phyloP scores from a whole-genome alignment of 331 rosid genomes.

The Pyracantha coccinea region DNA sequence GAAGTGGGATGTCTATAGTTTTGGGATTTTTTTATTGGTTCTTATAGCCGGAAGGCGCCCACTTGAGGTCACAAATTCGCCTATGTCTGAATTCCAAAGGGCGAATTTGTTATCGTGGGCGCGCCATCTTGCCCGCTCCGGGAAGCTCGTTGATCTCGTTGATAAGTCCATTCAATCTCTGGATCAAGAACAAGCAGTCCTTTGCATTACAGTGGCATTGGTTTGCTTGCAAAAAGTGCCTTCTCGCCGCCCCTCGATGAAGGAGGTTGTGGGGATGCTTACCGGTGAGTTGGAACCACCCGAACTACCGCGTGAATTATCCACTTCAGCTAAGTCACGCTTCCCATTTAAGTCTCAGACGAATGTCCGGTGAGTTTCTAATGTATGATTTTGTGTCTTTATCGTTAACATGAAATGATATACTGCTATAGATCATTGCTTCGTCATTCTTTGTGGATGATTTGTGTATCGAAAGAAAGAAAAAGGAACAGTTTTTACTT shows the following conservation, averaged over 20 bases:
- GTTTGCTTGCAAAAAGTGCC: conserved; percentile 75
- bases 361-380: conserved; percentile 47
- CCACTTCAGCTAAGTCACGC: conserved; percentile 69
- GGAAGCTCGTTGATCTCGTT: conserved; percentile 77
- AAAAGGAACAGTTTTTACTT: not conserved
- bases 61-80: conserved; percentile 80
- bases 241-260: conserved; percentile 76
- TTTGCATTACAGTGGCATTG: conserved; percentile 78
- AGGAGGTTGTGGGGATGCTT: conserved; percentile 74
- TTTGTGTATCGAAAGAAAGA: conserved; percentile 3
- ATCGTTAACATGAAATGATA: not conserved
- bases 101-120: conserved; percentile 93
- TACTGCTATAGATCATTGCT: conserved; percentile 15
- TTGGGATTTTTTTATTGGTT: conserved; percentile 73
- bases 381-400: not conserved
- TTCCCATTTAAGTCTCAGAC: conserved; percentile 50
- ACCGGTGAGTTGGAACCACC: conserved; percentile 59
- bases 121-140: conserved; percentile 69
- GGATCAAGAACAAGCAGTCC: conserved; percentile 62
- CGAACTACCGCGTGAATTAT: conserved; percentile 61
- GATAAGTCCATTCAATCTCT: conserved; percentile 55
- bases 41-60: conserved; percentile 86
- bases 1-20: conserved; percentile 88
- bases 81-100: conserved; percentile 67
- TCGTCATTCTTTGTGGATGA: conserved; percentile 20